These are phyloP conservation scores for Thelonectria blattea DNA, from an alignment of 2,329 filamentous ascomycete species.

Conservation along the genomic window DNA sequence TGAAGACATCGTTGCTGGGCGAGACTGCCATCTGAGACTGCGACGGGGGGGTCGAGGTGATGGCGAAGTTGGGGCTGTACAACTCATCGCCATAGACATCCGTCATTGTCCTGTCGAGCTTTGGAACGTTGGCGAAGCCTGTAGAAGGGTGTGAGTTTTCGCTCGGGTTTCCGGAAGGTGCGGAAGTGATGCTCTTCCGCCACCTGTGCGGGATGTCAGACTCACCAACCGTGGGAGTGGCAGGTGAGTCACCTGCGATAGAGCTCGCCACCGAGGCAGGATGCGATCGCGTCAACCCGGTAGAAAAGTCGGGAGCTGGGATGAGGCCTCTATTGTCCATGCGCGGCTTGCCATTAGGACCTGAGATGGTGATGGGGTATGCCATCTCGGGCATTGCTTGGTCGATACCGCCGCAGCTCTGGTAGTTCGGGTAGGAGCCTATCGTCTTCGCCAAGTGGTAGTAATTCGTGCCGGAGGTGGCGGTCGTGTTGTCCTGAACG, in stretches of 20 bases:
- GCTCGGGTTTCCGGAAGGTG: conserved; percentile 5
- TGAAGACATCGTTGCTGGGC: conserved; percentile 65
- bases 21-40: conserved; percentile 56
- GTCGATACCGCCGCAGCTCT: conserved; percentile 43
- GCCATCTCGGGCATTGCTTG: conserved; percentile 47
- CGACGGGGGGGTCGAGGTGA: conserved; percentile 61
- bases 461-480: conserved; percentile 36
- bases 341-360: conserved; percentile 45
- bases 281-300: conserved; percentile 52
- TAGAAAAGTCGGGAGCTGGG: conserved; percentile 53
- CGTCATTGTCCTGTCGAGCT: conserved; percentile 84
- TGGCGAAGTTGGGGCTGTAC: conserved; percentile 73
- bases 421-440: conserved; percentile 52
- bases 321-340: conserved; percentile 51
- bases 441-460: conserved; percentile 56
- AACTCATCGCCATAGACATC: conserved; percentile 86
- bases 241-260: conserved; percentile 63
- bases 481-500: conserved; percentile 52
- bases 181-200: conserved; percentile 58
- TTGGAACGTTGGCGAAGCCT: conserved; percentile 67
- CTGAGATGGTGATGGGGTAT: conserved; percentile 49
- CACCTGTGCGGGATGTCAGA: conserved; percentile 55
- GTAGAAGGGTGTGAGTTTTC: conserved; percentile 62
- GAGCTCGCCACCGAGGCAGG: conserved; percentile 65
- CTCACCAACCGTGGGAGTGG: conserved; percentile 60